Base-by-base conservation (phyloP, 2,329 filamentous ascomycete genomes). In the Hawksworthiomyces lignivorus region DNA sequence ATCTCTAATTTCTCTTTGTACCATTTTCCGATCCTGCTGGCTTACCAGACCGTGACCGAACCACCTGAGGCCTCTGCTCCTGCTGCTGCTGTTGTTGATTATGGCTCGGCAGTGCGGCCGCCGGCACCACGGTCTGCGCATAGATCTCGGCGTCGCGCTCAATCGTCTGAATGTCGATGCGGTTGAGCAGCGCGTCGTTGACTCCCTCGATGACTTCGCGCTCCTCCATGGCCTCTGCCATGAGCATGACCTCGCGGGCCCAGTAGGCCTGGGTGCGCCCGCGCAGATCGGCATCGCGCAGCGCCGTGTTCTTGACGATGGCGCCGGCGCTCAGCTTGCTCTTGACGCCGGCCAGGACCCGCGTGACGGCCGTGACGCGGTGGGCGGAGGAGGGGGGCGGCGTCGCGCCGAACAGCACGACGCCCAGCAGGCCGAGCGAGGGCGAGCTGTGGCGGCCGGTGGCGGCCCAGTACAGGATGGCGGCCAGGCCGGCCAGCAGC, bases 261-360 rank as follows among this genome's bases (percentile, higher is more conserved):
- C 90, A 97, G 63, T 96, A 96, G 14, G 69, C 72, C 51, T 82
- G 75, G 37, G 75, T 73, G 44, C 74, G 73, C 3, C 62, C 69
- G 45, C 88, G 77, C 59, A 96, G 64, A 32, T 73, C 74, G 48
- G 77, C 72, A 62, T 96, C 86, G 42, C 89, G 68, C 43, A 83
- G 69, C 14, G 85, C 74, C 3, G 87, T 86, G 65, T 96, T 96
- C 58, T 83, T 77, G 34, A 94, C 66, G 44, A 94, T 79, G 7
- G 79, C 84, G 28, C 85, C 65, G 1, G 84, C 85, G 51, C 75
- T 80, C 46, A 94, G 60, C 59, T 82, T 87, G 41, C 76, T 73
- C 57, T 80, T 74, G 11, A 76, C 69, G 5, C 63, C 63, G 32
- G 77, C 73, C 36, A 94, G 60, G 4, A 67, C 61, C 36, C 73